These are phyloP conservation scores for Ligustrum vulgare DNA, from an alignment of 257 asterid genomes.

Conservation along the genomic window DNA sequence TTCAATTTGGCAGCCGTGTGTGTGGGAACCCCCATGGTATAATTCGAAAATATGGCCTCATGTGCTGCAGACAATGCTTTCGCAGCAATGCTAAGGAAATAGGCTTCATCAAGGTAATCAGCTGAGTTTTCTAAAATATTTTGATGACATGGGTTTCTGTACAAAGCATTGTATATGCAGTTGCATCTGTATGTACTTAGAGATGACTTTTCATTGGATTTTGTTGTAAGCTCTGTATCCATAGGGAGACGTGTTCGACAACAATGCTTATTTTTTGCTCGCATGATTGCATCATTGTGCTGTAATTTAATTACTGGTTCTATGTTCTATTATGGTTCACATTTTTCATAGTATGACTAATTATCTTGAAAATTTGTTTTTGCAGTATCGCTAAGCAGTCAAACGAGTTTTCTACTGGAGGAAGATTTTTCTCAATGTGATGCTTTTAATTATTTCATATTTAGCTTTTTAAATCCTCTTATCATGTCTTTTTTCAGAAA, in stretches of 20 bases:
- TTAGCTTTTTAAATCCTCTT: not conserved
- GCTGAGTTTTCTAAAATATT: not conserved
- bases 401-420: not conserved
- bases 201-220: not conserved
- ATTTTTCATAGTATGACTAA: not conserved
- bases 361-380: not conserved
- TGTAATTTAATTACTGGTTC: not conserved
- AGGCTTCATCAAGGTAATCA: slow-evolving; percentile 10
- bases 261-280: not conserved
- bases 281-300: not conserved
- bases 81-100: not conserved
- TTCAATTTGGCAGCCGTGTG: slow-evolving; percentile 24
- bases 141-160: not conserved
- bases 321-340: not conserved
- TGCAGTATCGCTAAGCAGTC: slow-evolving; percentile 3
- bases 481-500: not conserved
- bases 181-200: not conserved
- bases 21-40: not conserved
- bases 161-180: not conserved
- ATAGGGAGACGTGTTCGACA: not conserved
- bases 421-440: not conserved
- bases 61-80: not conserved
- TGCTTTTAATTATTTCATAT: not conserved
- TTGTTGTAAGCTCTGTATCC: not conserved
- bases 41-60: not conserved